Evolutionary conservation across 306 rosid genomes (phyloP).

Genomic region (Mucuna pruriens): DNA sequence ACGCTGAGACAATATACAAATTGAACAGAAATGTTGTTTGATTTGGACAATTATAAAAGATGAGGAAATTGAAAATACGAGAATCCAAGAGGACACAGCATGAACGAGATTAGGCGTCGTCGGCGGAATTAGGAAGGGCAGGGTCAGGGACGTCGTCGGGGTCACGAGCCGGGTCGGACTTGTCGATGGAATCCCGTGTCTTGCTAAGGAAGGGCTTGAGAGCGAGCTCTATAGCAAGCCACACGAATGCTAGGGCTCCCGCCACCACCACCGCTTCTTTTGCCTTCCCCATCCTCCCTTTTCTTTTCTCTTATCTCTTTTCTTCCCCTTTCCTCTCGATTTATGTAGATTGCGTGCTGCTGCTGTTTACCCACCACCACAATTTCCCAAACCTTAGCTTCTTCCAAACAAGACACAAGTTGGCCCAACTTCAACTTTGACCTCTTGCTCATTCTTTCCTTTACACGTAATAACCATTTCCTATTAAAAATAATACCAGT

Average conservation of each 20-base stretch:
- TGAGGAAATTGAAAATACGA: conserved; percentile 8
- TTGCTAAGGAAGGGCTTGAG: conserved; percentile 74
- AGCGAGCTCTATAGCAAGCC: conserved; percentile 83
- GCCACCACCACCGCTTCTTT: conserved; percentile 72
- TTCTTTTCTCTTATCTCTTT: neutral
- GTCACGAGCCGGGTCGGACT: conserved; percentile 78
- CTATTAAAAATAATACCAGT: too few species aligned
- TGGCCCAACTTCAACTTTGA: neutral
- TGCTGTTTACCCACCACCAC: conserved; percentile 18
- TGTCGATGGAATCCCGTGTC: conserved; percentile 63
- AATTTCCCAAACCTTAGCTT: conserved; percentile 23
- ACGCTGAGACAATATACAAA: neutral
- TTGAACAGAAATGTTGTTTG: neutral
- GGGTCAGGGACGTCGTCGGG: conserved; percentile 56
- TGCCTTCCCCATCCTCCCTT: conserved; percentile 54
- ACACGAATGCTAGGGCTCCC: conserved; percentile 78
- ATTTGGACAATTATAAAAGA: neutral
- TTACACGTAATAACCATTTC: neutral
- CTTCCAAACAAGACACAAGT: neutral
- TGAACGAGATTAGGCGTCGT: conserved; percentile 4
- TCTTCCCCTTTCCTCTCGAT: neutral
- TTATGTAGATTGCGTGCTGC: conserved; percentile 7
- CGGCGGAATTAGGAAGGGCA: neutral
- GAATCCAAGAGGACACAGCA: neutral
- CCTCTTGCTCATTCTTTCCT: neutral